Evolutionary conservation across 1,284 basidiomycete species (phyloP).

Genomic region (Cryptococcus hybrid): DNA sequence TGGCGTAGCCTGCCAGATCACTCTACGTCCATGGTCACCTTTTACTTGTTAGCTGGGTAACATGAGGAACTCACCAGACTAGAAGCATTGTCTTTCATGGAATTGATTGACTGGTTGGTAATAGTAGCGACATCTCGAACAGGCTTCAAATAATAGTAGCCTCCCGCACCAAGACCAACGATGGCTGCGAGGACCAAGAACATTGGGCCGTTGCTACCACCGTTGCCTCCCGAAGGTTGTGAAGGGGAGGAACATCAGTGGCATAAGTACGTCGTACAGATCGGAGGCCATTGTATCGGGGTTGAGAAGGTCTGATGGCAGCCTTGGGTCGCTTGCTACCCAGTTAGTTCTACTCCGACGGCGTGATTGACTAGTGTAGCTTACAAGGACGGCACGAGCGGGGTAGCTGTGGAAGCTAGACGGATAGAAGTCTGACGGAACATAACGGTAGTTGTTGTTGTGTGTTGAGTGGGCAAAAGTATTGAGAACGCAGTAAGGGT

Average conservation of each 20-base stretch:
- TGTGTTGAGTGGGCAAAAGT: background rate
- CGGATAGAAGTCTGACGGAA: constrained; percentile 16
- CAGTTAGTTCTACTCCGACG: too few relatives aligned
- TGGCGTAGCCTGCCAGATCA: constrained; percentile 24
- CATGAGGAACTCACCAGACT: constrained; percentile 14
- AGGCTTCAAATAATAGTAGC: constrained; percentile 45
- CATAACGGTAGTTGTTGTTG: constrained; percentile 2
- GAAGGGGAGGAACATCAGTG: constrained; percentile 7
- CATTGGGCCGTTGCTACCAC: constrained; percentile 21
- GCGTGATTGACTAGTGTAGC: background rate
- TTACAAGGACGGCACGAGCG: constrained; percentile 1
- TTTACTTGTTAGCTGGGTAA: background rate
- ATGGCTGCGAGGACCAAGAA: constrained; percentile 40
- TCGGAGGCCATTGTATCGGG: background rate
- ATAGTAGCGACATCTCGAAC: constrained; percentile 40
- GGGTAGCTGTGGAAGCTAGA: constrained; percentile 6
- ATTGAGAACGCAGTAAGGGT: too few relatives aligned
- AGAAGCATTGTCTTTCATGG: constrained; percentile 22
- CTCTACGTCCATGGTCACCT: constrained; percentile 5
- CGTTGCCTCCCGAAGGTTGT: constrained; percentile 6
- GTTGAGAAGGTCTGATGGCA: constrained; percentile 2
- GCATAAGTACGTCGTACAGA: constrained; percentile 13
- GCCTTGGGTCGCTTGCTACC: constrained; percentile 5
- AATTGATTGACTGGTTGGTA: constrained; percentile 23
- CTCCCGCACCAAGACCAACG: constrained; percentile 33